A percentile compares a stretch with the other conserved stretches of the same genome.
Evolutionary conservation across 2,329 filamentous ascomycete genomes (phyloP).

Genomic region (Plectosphaerella cucumerina): DNA sequence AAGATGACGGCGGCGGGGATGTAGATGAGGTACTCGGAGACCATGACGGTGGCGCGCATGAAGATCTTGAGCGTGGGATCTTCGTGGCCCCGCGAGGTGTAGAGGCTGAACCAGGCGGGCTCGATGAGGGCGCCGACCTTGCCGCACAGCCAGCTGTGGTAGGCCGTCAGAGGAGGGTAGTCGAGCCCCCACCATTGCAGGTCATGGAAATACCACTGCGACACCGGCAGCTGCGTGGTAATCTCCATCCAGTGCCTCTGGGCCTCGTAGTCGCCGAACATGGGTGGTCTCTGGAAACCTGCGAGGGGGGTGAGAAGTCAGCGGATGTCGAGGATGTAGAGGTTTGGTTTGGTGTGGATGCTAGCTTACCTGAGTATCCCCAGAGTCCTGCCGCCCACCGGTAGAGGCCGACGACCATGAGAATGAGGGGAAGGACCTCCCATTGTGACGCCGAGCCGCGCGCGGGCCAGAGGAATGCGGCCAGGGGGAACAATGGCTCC

Average conservation of each 20-base stretch:
- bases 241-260: slow-evolving; percentile 99
- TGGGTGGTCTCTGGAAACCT: slow-evolving; percentile 79
- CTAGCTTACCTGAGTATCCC: slow-evolving; percentile 78
- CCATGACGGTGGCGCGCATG: slow-evolving; percentile 88
- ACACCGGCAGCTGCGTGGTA: slow-evolving; percentile 81
- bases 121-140: slow-evolving; percentile 78
- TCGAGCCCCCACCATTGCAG: slow-evolving; percentile 97
- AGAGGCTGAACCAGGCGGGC: slow-evolving; percentile 81
- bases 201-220: slow-evolving; percentile 98
- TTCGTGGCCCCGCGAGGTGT: slow-evolving; percentile 76
- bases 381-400: slow-evolving; percentile 89
- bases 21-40: slow-evolving; percentile 88
- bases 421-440: slow-evolving; percentile 80
- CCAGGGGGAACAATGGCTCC: slow-evolving; percentile 79
- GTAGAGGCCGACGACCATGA: slow-evolving; percentile 90
- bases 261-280: slow-evolving; percentile 96
- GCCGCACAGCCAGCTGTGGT: slow-evolving; percentile 95
- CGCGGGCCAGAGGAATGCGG: slow-evolving; percentile 91
- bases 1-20: slow-evolving; percentile 84
- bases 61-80: slow-evolving; percentile 81
- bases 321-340: too few relatives aligned
- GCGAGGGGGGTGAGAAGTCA: slow-evolving; percentile 9
- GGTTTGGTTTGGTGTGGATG: not conserved
- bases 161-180: slow-evolving; percentile 95
- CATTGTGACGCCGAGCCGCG: slow-evolving; percentile 83